Base-by-base conservation (phyloP, 2,329 filamentous ascomycete species). In the Teratosphaeria gauchensis region DNA sequence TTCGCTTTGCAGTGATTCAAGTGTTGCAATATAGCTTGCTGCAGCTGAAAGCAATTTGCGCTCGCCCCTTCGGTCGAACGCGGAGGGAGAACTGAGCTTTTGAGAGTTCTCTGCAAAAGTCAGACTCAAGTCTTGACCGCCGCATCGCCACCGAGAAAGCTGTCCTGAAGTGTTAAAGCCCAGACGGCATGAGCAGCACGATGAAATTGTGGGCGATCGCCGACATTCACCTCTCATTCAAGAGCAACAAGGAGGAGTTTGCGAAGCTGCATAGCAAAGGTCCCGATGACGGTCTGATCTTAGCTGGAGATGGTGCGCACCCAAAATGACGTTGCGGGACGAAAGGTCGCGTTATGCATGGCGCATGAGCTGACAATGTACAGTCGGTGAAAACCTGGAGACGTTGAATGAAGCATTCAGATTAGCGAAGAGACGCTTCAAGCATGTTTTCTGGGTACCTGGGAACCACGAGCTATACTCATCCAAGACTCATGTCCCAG, bases 401-500 rank as follows among this genome's bases (percentile, higher is more conserved):
- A 58, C 73, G 52, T 62, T 73, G 65, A 66, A 66, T 56, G 58
- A 69, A 59, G 68, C 68, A 16, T 80, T 78, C 66, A 68, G 73
- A 14, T 71, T 71, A 56, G 75, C 75, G 3, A 78, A 71, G 32
- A 65, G 69, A 32, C 72, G 74, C 58, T 78, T 78, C 68, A 67
- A 72, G 42, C 67, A 73, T 35, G 80, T 83, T 30, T 82, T 77
- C 64, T 84, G 82, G 82, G 77, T 77, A 7, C 81, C 80, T 0
- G 81, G 81, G 4, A 83, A 83, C 65, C 81, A 84, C 63, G 81
- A 83, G 71, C 75, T 84, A 9, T 84, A 83, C 68, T 81, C 78
- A 1, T 66, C 82, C 56, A 73, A 75, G 0, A 67, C 72, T 3
- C 54, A 55, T 24, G 54, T 55, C 3, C 66, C 75, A 28, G 70